These are phyloP conservation scores for Juglanconis sp. DNA, from an alignment of 2,329 filamentous ascomycete genomes.

Conservation along the genomic window DNA sequence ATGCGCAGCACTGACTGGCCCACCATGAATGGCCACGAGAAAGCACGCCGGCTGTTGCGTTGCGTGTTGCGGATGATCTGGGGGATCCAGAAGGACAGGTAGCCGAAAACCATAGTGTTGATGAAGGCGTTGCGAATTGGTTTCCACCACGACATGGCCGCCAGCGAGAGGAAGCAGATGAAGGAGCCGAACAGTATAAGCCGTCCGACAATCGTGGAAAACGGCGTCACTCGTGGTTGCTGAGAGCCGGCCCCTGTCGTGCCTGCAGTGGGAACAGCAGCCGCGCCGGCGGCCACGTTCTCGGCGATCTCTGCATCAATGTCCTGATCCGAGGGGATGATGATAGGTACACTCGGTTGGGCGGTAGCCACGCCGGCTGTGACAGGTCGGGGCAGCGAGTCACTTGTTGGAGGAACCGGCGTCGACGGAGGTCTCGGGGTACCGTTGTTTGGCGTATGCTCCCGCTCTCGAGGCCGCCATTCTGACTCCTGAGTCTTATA, in stretches of 20 bases:
- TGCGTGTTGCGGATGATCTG: conserved; percentile 88
- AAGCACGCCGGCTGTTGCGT: conserved; percentile 85
- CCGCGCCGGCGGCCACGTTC: conserved; percentile 27
- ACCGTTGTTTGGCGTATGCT: conserved; percentile 27
- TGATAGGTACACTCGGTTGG: conserved; percentile 41
- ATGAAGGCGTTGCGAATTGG: conserved; percentile 53
- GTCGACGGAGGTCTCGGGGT: conserved; percentile 24
- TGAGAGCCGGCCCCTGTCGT: conserved; percentile 27
- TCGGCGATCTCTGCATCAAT: conserved; percentile 58
- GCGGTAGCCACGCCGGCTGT: conserved; percentile 27
- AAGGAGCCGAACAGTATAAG: conserved; percentile 54
- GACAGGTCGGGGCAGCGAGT: conserved; percentile 39
- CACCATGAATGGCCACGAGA: conserved; percentile 87
- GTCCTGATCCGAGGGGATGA: conserved; percentile 63
- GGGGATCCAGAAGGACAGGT: conserved; percentile 88
- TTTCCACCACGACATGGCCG: conserved; percentile 59
- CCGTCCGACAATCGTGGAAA: conserved; percentile 55
- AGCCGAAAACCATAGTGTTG: conserved; percentile 65
- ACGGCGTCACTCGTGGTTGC: conserved; percentile 33
- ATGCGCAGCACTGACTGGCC: conserved; percentile 79
- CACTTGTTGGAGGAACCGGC: conserved; percentile 22
- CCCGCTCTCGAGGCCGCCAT: conserved; percentile 40
- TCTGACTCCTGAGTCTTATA: conserved; percentile 60
- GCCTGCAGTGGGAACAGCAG: conserved; percentile 32
- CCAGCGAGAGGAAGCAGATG: conserved; percentile 56